These are phyloP conservation scores for Hypoxylon perforatum DNA, from an alignment of 495 filamentous ascomycete genomes.

Conservation along the genomic window DNA sequence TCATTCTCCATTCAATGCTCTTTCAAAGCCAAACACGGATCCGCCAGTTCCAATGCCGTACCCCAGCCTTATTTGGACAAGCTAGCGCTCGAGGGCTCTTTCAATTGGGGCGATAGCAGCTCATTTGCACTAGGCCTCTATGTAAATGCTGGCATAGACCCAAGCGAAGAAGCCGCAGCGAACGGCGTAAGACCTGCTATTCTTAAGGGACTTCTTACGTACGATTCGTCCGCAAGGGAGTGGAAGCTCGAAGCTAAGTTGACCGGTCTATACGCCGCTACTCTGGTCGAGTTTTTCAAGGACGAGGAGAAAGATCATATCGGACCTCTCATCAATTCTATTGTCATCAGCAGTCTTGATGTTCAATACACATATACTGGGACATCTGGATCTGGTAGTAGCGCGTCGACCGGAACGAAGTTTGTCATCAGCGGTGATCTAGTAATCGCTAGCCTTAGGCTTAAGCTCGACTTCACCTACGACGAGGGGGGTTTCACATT, in stretches of 20 bases:
- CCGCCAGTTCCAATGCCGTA: neutral
- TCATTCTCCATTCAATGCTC: neutral
- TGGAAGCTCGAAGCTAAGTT: conserved; percentile 2
- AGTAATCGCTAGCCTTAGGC: neutral
- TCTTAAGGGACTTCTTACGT: neutral
- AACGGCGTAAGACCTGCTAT: neutral
- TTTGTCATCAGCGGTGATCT: conserved; percentile 1
- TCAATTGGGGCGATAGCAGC: neutral
- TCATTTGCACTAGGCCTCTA: neutral
- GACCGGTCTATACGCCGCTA: neutral
- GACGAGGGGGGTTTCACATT: conserved; percentile 1
- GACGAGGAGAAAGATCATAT: neutral
- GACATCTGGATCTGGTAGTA: neutral
- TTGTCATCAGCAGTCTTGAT: neutral
- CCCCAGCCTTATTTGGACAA: neutral
- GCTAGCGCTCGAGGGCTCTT: neutral
- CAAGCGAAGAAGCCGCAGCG: neutral
- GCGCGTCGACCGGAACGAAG: neutral
- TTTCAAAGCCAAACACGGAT: conserved; percentile 1
- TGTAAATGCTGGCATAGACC: conserved; percentile 1
- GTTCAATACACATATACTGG: conserved; percentile 1
- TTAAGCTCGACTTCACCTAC: conserved; percentile 1
- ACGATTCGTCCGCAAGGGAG: conserved; percentile 1
- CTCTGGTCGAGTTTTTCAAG: conserved; percentile 11
- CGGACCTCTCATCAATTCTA: conserved; percentile 1